These are phyloP conservation scores for Otatea glauca DNA, from an alignment of 176 grass and related monocot species.

Conservation along the genomic window DNA sequence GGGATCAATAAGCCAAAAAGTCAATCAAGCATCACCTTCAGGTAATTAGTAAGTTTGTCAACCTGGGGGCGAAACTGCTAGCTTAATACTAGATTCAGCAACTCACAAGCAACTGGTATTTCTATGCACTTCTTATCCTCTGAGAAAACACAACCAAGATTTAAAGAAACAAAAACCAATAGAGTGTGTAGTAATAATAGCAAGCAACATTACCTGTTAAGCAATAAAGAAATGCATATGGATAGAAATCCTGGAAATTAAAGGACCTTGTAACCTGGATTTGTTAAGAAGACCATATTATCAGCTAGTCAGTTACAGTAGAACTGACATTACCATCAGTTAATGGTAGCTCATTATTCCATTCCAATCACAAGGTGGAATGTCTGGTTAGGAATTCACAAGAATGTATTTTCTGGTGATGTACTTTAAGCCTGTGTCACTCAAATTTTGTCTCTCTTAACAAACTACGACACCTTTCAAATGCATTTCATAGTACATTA, in stretches of 20 bases:
- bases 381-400: not conserved
- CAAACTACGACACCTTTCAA: conserved; percentile 36
- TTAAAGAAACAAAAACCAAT: conserved; percentile 23
- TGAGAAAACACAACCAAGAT: conserved; percentile 50
- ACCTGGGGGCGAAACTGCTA: conserved; percentile 77
- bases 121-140: conserved; percentile 99
- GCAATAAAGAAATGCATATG: conserved; percentile 94
- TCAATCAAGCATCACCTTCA: conserved; percentile 63
- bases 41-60: conserved; percentile 83
- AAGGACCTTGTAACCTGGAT: conserved; percentile 79
- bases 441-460: conserved; percentile 18
- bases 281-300: conserved; percentile 37
- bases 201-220: conserved; percentile 76
- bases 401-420: not conserved
- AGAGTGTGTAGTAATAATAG: not conserved
- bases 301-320: conserved; percentile 23
- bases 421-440: not conserved
- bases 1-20: not conserved
- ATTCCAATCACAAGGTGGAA: conserved; percentile 27
- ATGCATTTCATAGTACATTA: conserved; percentile 14
- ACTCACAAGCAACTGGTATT: conserved; percentile 84
- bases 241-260: conserved; percentile 93
- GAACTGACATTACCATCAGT: conserved; percentile 16
- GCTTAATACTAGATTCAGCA: conserved; percentile 85
- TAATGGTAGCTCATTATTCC: conserved; percentile 1